Evolutionary conservation across 2,329 filamentous ascomycete genomes (phyloP).

Genomic region (Coniochaeta hoffmannii): DNA sequence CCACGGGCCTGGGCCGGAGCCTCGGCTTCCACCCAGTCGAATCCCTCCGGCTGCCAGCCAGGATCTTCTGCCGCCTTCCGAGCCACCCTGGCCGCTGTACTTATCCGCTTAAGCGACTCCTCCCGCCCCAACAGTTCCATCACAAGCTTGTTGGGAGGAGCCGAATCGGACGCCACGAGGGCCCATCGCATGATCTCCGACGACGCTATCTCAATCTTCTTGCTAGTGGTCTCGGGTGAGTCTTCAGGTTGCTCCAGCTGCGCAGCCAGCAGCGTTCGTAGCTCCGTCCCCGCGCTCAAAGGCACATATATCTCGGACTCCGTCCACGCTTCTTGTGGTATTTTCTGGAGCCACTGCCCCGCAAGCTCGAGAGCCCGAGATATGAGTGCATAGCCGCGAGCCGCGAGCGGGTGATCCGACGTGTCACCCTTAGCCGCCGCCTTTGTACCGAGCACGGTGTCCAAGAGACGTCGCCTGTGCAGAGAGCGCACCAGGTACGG

Average conservation of each 20-base stretch:
- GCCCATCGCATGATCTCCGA: slow-evolving; percentile 19
- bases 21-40: not conserved
- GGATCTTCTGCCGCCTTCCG: not conserved
- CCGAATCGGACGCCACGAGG: slow-evolving; percentile 17
- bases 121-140: slow-evolving; percentile 21
- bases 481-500: not conserved
- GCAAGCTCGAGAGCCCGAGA: not conserved
- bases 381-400: not conserved
- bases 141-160: slow-evolving; percentile 15
- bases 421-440: not conserved
- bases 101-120: slow-evolving; percentile 11
- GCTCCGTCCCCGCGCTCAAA: slow-evolving; percentile 5
- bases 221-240: not conserved
- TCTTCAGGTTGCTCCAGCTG: not conserved
- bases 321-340: slow-evolving; percentile 8
- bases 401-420: not conserved
- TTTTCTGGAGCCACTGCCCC: not conserved
- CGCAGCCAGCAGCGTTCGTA: not conserved
- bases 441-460: slow-evolving; percentile 3
- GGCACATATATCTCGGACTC: slow-evolving; percentile 2
- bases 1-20: too few species aligned
- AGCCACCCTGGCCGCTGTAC: not conserved
- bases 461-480: not conserved
- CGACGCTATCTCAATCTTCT: slow-evolving; percentile 6
- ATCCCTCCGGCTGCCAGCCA: not conserved